These are phyloP conservation scores for Cystobasidium sp. DNA, from an alignment of 1,284 basidiomycete species.

Conservation along the genomic window DNA sequence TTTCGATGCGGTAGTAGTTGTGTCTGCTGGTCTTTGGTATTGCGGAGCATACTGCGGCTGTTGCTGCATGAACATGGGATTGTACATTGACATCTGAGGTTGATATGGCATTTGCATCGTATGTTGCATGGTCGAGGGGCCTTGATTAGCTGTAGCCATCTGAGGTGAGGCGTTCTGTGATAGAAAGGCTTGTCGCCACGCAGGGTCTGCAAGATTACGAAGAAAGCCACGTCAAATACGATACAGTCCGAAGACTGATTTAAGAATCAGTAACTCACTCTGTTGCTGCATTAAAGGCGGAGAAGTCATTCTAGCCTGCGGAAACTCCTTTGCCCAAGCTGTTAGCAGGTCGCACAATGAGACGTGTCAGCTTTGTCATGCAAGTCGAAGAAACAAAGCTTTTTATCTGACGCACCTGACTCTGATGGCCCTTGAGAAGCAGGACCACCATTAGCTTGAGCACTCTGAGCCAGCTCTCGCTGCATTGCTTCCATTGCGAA, in stretches of 20 bases:
- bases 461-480: conserved; percentile 29
- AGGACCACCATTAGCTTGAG: conserved; percentile 13
- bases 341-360: not conserved
- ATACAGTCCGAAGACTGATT: not conserved
- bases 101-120: conserved; percentile 17
- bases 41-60: conserved; percentile 16
- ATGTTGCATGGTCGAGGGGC: not conserved
- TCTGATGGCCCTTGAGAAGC: conserved; percentile 2
- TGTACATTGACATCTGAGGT: conserved; percentile 15
- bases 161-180: conserved; percentile 1
- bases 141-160: conserved; percentile 5
- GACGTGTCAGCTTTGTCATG: conserved; percentile 15
- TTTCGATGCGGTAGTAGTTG: conserved; percentile 37
- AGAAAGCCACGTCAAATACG: not conserved
- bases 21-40: not conserved
- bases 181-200: conserved; percentile 25
- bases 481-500: conserved; percentile 44
- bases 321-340: conserved; percentile 36
- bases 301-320: not conserved
- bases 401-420: not conserved
- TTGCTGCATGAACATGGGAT: conserved; percentile 16
- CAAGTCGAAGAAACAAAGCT: not conserved
- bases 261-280: not conserved
- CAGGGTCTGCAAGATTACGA: not conserved
- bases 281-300: not conserved